Percentiles rank a stretch among this genome's conserved stretches.
These are phyloP conservation scores for Acanthamoeba culbertsoni DNA, from an alignment of 208 protist genomes.

Conservation along the genomic window DNA sequence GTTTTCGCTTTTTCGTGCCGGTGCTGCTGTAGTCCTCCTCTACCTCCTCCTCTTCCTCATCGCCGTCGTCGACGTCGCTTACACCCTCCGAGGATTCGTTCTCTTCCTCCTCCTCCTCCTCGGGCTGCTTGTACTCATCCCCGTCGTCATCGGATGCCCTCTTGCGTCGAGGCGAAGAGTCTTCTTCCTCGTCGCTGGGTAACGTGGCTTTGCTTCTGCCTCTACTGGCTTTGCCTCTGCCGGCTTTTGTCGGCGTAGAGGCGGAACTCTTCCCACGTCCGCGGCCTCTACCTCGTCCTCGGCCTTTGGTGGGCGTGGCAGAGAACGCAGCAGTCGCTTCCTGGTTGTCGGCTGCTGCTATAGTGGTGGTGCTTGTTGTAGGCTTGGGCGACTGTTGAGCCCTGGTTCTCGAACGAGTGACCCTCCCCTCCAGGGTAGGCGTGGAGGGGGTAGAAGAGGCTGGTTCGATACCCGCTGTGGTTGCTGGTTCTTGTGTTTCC, in stretches of 20 bases:
- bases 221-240: neutral
- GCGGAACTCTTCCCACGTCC: neutral
- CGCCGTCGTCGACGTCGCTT: neutral
- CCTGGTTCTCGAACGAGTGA: neutral
- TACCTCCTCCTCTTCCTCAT: neutral
- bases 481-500: neutral
- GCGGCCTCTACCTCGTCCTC: neutral
- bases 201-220: neutral
- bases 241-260: neutral
- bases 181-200: too few species aligned
- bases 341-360: neutral
- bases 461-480: neutral
- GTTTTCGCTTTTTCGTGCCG: neutral
- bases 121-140: neutral
- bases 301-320: neutral
- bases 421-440: neutral
- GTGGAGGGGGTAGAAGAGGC: neutral
- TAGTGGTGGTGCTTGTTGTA: too few species aligned
- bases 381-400: too few species aligned
- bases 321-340: neutral
- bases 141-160: neutral
- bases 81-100: neutral
- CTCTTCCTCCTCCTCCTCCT: neutral
- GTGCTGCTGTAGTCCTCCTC: neutral
- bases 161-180: too few species aligned